Evolutionary conservation across 2,329 filamentous ascomycete species (phyloP), one percentile per base, ranked within the genome.

Genomic region (Calonectria fujianensis): DNA sequence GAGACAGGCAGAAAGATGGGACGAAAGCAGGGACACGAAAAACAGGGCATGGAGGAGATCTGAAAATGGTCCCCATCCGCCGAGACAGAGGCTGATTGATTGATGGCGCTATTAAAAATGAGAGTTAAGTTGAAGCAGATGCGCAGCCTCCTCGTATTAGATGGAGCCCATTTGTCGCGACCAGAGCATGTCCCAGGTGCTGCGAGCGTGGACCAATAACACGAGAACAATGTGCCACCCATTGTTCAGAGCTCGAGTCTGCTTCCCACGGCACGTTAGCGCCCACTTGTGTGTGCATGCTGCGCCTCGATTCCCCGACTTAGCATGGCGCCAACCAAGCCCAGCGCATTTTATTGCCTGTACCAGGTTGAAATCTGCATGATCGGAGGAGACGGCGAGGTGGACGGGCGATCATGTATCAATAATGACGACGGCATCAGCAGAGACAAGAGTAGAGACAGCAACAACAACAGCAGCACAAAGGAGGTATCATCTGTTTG

Each of bases 221-320:
- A 63, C 57, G 37, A 63, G 57, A 9, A 18, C 14, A 24, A 37
- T 39, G n/a, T 41, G 57, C 24, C 57, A 24, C 57, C 57, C 37
- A 63, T 63, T 63, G 57, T 63, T 39, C 57, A 41, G 16, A 63
- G 37, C 57, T 63, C 24, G 35, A 63, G 57, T 35, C n/a, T 63
- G 24, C 57, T 37, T 39, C 5, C 57, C 57, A 37, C 14, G 29
- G 57, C 57, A 39, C 24, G 35, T 39, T 63, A 39, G 57, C 57
- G 35, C 57, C 35, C 24, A 41, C 7, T 20, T 31, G 35, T 11
- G 51, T 50, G 66, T 32, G 68, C 32, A 41, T 54, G 69, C 69
- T 71, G 69, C 69, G 69, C 69, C 69, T 48, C 69, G 50, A 71
- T 57, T 54, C 48, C 48, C 27, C 27, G 50, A 66, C 57, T 52